Conservation (phyloP, 2,329 filamentous ascomycete genomes). For the Ramularia endophylla region DNA sequence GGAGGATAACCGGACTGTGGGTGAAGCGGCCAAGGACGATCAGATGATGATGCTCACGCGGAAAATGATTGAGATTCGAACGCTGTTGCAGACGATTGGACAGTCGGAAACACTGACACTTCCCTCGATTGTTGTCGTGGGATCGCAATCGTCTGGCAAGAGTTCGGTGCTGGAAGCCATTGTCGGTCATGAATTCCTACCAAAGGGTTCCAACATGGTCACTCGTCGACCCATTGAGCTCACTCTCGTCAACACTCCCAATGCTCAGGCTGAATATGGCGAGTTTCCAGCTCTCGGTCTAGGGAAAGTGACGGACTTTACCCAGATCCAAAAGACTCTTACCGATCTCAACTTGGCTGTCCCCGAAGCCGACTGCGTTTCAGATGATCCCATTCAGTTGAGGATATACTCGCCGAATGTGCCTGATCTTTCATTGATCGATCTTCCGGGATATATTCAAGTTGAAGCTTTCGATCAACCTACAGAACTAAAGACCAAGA, state of each 20-base stretch:
- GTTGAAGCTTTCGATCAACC: constrained; percentile 90
- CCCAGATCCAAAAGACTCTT: constrained; percentile 83
- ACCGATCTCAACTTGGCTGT: constrained; percentile 95
- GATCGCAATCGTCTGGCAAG: constrained; percentile 96
- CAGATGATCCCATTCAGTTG: constrained; percentile 92
- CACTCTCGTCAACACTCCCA: constrained; percentile 90
- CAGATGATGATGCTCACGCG: constrained; percentile 99
- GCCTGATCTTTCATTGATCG: constrained; percentile 90
- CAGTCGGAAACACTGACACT: constrained; percentile 84
- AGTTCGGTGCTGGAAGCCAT: constrained; percentile 96
- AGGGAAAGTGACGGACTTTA: constrained; percentile 85
- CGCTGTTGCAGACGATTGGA: constrained; percentile 82
- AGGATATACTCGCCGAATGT: constrained; percentile 94
- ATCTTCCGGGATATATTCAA: constrained; percentile 95
- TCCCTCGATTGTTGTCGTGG: constrained; percentile 98
- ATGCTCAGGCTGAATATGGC: constrained; percentile 80
- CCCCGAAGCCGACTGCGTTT: constrained; percentile 83
- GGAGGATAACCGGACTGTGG: constrained; percentile 56
- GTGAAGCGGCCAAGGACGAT: constrained; percentile 75
- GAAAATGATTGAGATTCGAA: constrained; percentile 99
- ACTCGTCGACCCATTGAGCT: constrained; percentile 92
- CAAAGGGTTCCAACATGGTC: constrained; percentile 99
- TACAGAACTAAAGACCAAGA: constrained; percentile 87
- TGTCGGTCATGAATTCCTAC: constrained; percentile 94
- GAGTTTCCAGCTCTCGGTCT: constrained; percentile 92